Evolutionary conservation across 257 asterid genomes (phyloP).

Genomic region (Verbascum thapsus): DNA sequence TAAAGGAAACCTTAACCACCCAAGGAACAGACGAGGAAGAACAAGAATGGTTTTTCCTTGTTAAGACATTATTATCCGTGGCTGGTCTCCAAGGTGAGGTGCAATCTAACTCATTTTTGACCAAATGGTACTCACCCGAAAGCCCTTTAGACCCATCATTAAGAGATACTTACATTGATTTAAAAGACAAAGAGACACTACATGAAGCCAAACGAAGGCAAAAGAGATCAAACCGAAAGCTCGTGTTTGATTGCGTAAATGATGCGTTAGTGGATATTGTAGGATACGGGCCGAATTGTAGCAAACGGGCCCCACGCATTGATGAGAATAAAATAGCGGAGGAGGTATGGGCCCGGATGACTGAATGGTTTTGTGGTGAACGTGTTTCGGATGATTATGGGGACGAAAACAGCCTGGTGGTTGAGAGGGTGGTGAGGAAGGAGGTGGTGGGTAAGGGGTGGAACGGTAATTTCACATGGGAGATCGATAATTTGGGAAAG

Average conservation of each 20-base stretch:
- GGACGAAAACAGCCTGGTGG: no score
- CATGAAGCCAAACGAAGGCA: slow-evolving; percentile 78
- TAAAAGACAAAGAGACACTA: slow-evolving; percentile 49
- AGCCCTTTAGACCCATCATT: slow-evolving; percentile 84
- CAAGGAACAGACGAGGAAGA: slow-evolving; percentile 61
- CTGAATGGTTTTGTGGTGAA: no score
- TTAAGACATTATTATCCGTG: slow-evolving; percentile 58
- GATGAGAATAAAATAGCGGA: no score
- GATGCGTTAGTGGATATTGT: slow-evolving; percentile 60
- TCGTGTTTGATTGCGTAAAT: slow-evolving; percentile 80
- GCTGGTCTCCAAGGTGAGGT: slow-evolving; percentile 64
- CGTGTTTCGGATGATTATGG: no score
- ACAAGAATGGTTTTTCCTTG: slow-evolving; percentile 65
- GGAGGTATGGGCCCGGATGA: no score
- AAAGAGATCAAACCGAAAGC: slow-evolving; percentile 74
- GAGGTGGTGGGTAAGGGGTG: no score
- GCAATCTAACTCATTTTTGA: slow-evolving; percentile 41
- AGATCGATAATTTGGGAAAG: no score
- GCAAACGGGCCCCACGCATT: no score
- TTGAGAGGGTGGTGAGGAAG: no score
- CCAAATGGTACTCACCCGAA: slow-evolving; percentile 76
- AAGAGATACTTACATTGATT: slow-evolving; percentile 63
- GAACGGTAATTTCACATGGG: no score
- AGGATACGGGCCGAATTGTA: slow-evolving; percentile 46
- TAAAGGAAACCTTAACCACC: slow-evolving; percentile 42